Base-by-base conservation (phyloP, 768 basidiomycete genomes). In the Dacryopinax primogenitus region DNA sequence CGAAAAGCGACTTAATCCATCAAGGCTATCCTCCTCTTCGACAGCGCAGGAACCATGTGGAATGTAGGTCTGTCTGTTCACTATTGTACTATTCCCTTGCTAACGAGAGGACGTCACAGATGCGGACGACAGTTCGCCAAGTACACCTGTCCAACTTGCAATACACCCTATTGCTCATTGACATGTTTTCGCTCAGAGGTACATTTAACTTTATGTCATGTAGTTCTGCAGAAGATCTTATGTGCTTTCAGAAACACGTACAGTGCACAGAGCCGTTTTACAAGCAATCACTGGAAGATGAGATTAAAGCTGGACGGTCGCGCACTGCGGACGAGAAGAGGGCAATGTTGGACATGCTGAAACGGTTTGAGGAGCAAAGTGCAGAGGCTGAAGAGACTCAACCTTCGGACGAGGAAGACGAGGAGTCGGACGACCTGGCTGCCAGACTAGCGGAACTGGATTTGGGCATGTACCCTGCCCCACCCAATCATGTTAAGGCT, bases 261-360 rank as follows among this genome's bases (percentile, higher is more conserved):
- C 80, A 82, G 72, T 92, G 90, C 76, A 90, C 90, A 28, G 91
- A 92, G 73, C 76, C 78, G 0, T 93, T 93, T 73, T 92, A 91
- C 74, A 83, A 84, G 68, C 84, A 84, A 63, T 86, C 90, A 71
- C 74, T 92, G 2, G 84, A 87, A 68, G 73, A 74, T 1, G 83
- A 86, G 51, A 86, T 90, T 63, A 79, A 78, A 39, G 71, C 80
- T 0, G 79, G 78, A 34, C 79, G 85, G 2, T 81, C 83, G 3
- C 84, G 81, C 70, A 77, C 80, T 1, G 73, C 76, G 0, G 76
- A 82, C 66, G 88, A 92, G 70, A 78, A 83, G 45, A 72, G 75
- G 51, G 77, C 80, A 67, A 91, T 90, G 82, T 74, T 92, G 70
- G 83, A 85, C 58, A 71, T 92, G 2, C 77, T 92, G 23, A 84